phyloP scores from a whole-genome alignment of 2,329 filamentous ascomycete species.

The Periconia sp. region DNA sequence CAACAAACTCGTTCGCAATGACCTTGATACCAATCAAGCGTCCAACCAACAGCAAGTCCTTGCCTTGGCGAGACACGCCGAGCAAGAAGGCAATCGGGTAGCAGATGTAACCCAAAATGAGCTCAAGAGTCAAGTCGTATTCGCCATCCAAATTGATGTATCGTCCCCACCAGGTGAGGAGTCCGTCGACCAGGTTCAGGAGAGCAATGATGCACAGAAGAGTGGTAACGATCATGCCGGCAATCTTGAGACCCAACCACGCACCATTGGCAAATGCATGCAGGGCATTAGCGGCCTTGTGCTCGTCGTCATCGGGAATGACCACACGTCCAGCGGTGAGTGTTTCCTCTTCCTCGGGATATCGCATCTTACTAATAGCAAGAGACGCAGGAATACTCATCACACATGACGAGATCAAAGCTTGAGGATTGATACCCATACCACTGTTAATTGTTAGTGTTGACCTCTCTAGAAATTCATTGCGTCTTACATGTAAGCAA shows the following conservation, averaged over 20 bases:
- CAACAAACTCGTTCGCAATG: conserved; percentile 84
- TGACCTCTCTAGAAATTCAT: neutral
- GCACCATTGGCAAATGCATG: conserved; percentile 86
- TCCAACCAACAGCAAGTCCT: conserved; percentile 71
- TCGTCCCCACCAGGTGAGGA: conserved; percentile 82
- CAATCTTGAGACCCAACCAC: conserved; percentile 86
- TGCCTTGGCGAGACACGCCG: conserved; percentile 69
- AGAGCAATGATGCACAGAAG: conserved; percentile 85
- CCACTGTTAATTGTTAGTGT: conserved; percentile 35
- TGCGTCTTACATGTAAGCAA: conserved; percentile 71
- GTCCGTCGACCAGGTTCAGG: conserved; percentile 74
- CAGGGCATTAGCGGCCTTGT: conserved; percentile 78
- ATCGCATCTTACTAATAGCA: conserved; percentile 87
- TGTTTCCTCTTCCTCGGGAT: conserved; percentile 85
- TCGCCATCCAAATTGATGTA: conserved; percentile 74
- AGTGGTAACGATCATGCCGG: conserved; percentile 78
- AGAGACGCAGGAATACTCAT: conserved; percentile 95
- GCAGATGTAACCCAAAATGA: conserved; percentile 78
- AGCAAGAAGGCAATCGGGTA: conserved; percentile 83
- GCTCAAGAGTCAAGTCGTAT: conserved; percentile 73
- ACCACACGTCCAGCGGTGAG: conserved; percentile 82
- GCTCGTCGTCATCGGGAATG: conserved; percentile 78
- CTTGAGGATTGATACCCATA: conserved; percentile 83
- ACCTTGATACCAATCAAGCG: conserved; percentile 85
- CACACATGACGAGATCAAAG: conserved; percentile 87